phyloP scores from a whole-genome alignment of 805 yeast species.

The Spathaspora hagerdaliae region DNA sequence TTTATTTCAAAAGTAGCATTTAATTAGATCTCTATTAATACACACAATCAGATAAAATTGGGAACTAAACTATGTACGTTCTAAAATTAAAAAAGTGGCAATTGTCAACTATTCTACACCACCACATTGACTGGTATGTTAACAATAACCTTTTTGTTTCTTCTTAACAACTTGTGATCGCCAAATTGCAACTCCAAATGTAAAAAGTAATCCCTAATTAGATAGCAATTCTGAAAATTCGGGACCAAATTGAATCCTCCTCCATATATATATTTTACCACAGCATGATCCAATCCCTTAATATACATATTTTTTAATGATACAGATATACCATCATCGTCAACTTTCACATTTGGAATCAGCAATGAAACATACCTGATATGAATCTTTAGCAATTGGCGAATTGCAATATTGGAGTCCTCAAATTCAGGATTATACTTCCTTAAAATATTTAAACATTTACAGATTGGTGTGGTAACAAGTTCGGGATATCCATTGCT shows the following conservation, averaged over 20 bases:
- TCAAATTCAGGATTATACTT: background rate
- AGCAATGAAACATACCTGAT: conserved; percentile 1
- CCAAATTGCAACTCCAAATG: background rate
- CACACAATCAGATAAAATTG: background rate
- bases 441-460: background rate
- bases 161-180: background rate
- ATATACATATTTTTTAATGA: conserved; percentile 5
- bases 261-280: conserved; percentile 4
- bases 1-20: background rate
- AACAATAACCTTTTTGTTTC: background rate
- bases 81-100: too few relatives aligned
- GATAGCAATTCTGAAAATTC: conserved; percentile 7
- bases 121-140: conserved; percentile 4
- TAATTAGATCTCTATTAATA: background rate
- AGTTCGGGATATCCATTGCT: background rate
- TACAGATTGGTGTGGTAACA: conserved; percentile 2
- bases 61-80: too few relatives aligned
- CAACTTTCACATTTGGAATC: background rate
- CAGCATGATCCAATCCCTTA: conserved; percentile 4
- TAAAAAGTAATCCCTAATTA: conserved; percentile 5
- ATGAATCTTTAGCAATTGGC: background rate
- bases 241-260: conserved; percentile 6
- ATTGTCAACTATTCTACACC: background rate
- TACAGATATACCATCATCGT: background rate
- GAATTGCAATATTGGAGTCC: background rate